Evolutionary conservation across 208 protist species (phyloP).

Genomic region (Leishmania lainsoni): DNA sequence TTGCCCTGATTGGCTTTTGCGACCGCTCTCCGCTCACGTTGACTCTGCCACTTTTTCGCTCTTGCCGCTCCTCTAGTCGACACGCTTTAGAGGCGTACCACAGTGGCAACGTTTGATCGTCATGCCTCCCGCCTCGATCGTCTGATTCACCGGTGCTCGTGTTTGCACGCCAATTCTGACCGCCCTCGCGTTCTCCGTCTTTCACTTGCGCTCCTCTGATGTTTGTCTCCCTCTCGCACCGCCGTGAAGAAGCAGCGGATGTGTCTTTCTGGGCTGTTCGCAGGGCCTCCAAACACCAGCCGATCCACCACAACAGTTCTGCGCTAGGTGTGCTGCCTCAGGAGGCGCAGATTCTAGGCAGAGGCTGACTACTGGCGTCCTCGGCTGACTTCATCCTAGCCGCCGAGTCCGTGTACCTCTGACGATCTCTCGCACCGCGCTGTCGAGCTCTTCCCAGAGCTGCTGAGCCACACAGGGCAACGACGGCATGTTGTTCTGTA

Average conservation of each 20-base stretch:
- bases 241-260: slow-evolving; percentile 8
- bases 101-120: background rate
- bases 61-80: background rate
- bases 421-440: slow-evolving; percentile 3
- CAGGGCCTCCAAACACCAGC: background rate
- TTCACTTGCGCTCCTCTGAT: background rate
- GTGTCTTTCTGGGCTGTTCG: background rate
- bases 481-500: too few species aligned
- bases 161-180: background rate
- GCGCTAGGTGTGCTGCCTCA: slow-evolving; percentile 5
- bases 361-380: slow-evolving; percentile 36
- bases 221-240: background rate
- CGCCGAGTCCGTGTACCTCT: slow-evolving; percentile 25
- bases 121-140: background rate
- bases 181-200: background rate
- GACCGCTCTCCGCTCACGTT: background rate
- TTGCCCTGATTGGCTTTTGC: background rate
- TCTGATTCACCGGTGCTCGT: background rate
- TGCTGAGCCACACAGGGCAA: background rate
- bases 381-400: slow-evolving; percentile 29
- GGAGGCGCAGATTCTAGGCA: slow-evolving; percentile 23
- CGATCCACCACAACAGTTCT: too few species aligned
- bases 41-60: background rate
- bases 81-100: background rate
- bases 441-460: slow-evolving; percentile 14